These are phyloP conservation scores for Solanum pinnatisectum DNA, from an alignment of 257 asterid genomes.

Conservation along the genomic window DNA sequence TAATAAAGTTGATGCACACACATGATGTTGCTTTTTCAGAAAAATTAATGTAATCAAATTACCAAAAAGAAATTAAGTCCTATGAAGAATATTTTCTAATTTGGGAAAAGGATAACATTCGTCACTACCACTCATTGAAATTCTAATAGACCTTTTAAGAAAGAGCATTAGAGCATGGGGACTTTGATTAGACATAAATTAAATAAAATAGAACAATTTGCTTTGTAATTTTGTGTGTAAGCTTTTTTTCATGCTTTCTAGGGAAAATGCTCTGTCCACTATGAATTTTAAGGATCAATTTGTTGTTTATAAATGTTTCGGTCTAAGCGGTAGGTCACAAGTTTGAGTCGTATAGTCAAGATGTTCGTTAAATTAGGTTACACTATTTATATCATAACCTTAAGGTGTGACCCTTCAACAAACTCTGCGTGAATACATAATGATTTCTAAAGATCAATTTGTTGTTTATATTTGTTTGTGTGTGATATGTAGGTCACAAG, in stretches of 20 bases:
- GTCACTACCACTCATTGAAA: background rate
- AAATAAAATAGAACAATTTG: background rate
- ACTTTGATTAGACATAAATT: background rate
- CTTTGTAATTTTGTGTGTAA: background rate
- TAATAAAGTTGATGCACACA: constrained; percentile 1
- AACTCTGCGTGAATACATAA: background rate
- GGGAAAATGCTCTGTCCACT: background rate
- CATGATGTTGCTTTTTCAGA: constrained; percentile 8
- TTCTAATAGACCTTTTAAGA: background rate
- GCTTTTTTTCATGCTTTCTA: background rate
- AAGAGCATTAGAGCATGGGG: background rate
- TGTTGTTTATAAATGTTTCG: background rate
- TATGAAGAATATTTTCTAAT: background rate
- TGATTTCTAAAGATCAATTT: background rate
- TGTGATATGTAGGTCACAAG: background rate
- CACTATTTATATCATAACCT: background rate
- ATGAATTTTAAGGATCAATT: background rate
- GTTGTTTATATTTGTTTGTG: background rate
- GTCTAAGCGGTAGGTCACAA: rapidly evolving
- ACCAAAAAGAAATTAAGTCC: background rate
- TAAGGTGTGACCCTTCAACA: background rate
- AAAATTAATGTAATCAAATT: background rate
- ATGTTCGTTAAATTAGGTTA: background rate
- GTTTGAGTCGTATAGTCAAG: background rate
- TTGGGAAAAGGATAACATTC: background rate